Evolutionary conservation across 768 basidiomycete genomes (phyloP).

Genomic region (Calocera cornea): DNA sequence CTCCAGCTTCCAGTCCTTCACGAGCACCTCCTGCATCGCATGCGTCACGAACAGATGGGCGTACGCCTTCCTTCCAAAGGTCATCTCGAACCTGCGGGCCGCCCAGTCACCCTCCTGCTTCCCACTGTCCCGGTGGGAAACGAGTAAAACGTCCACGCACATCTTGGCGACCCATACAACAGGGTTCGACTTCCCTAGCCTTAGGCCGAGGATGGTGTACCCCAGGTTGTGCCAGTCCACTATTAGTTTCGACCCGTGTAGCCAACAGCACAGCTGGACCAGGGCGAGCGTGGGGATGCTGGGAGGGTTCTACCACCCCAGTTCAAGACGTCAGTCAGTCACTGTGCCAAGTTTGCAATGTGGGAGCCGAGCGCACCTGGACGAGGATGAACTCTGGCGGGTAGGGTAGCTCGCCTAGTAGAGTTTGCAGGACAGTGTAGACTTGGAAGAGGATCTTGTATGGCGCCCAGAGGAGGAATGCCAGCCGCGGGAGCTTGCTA

Average conservation of each 20-base stretch:
- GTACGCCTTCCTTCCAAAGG: conserved; percentile 67
- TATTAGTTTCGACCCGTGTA: conserved; percentile 72
- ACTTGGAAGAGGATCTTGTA: conserved; percentile 67
- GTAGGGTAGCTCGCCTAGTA: conserved; percentile 45
- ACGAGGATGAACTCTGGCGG: conserved; percentile 78
- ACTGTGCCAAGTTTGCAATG: no score
- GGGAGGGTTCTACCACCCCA: conserved; percentile 80
- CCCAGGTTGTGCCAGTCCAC: conserved; percentile 99
- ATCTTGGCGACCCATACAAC: conserved; percentile 62
- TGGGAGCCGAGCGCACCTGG: conserved; percentile 69
- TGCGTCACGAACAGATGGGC: conserved; percentile 88
- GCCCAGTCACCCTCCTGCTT: background rate
- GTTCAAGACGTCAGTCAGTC: no score
- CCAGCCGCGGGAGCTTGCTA: conserved; percentile 43
- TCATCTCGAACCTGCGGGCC: conserved; percentile 57
- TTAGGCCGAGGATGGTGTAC: conserved; percentile 79
- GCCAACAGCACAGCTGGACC: conserved; percentile 54
- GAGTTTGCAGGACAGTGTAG: conserved; percentile 42
- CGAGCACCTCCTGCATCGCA: conserved; percentile 65
- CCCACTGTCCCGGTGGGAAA: no score
- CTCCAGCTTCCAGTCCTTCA: conserved; percentile 62
- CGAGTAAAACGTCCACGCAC: conserved; percentile 40
- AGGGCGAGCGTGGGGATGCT: conserved; percentile 86
- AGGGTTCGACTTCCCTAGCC: conserved; percentile 50
- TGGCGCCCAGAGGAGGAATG: conserved; percentile 49